These are phyloP conservation scores for Phytophthora vignae DNA, from an alignment of 352 stramenopile genomes.

Conservation along the genomic window DNA sequence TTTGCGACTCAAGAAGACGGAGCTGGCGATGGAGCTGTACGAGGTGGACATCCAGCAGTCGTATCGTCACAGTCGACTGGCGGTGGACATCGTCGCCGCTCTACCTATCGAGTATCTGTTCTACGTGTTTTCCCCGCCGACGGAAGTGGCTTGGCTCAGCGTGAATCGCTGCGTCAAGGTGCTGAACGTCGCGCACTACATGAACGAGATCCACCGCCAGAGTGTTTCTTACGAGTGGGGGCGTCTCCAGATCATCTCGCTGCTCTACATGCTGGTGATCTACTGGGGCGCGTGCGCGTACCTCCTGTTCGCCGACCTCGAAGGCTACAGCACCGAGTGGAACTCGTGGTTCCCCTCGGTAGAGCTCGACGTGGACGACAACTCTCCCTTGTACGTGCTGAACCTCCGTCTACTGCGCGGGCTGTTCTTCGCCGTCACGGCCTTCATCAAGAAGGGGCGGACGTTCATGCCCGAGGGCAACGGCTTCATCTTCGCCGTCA, in stretches of 20 bases:
- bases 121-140: neutral
- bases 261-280: slow-evolving; percentile 58
- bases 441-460: slow-evolving; percentile 68
- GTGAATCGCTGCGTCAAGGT: slow-evolving; percentile 63
- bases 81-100: slow-evolving; percentile 55
- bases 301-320: slow-evolving; percentile 43
- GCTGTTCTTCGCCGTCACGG: slow-evolving; percentile 61
- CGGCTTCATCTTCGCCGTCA: slow-evolving; percentile 55
- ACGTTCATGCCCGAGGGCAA: slow-evolving; percentile 47
- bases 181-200: slow-evolving; percentile 59
- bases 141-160: slow-evolving; percentile 48
- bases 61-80: slow-evolving; percentile 52
- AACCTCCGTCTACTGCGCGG: slow-evolving; percentile 57
- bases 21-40: slow-evolving; percentile 60
- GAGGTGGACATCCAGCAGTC: slow-evolving; percentile 50
- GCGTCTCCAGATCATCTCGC: slow-evolving; percentile 46
- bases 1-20: slow-evolving; percentile 51
- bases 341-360: slow-evolving; percentile 57
- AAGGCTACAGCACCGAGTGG: slow-evolving; percentile 60
- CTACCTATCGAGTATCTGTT: slow-evolving; percentile 57
- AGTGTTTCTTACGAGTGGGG: slow-evolving; percentile 56
- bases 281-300: slow-evolving; percentile 64
- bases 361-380: slow-evolving; percentile 34
- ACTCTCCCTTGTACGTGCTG: slow-evolving; percentile 40
- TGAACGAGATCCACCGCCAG: slow-evolving; percentile 55